Percentiles rank a stretch among this genome's conserved stretches.
Evolutionary conservation across 2,329 filamentous ascomycete genomes (phyloP).

Genomic region (Didymella lethalis): DNA sequence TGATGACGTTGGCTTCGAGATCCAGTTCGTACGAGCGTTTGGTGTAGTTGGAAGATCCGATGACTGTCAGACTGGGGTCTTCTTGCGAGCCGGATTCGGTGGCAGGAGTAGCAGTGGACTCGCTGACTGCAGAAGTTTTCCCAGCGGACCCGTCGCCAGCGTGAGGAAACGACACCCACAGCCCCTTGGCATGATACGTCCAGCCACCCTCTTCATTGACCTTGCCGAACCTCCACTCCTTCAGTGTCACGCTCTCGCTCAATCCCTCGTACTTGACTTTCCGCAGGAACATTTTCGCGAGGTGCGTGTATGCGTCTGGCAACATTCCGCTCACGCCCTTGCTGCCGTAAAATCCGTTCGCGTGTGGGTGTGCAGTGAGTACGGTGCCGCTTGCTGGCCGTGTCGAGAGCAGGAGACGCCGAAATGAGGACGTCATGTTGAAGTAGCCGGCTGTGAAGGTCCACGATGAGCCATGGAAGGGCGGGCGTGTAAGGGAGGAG

Average conservation of each 20-base stretch:
- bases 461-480: constrained; percentile 78
- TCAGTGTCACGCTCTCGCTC: constrained; percentile 70
- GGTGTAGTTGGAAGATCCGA: constrained; percentile 96
- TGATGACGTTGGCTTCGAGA: constrained; percentile 85
- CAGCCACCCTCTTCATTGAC: constrained; percentile 84
- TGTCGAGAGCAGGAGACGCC: constrained; percentile 78
- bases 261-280: constrained; percentile 63
- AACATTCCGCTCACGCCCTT: constrained; percentile 88
- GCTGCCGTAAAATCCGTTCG: constrained; percentile 94
- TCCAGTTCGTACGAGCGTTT: constrained; percentile 92
- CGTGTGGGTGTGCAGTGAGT: constrained; percentile 89
- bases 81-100: constrained; percentile 54
- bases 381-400: constrained; percentile 77
- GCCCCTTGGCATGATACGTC: constrained; percentile 97
- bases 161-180: constrained; percentile 80
- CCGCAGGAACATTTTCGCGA: constrained; percentile 81
- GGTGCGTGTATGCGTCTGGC: constrained; percentile 88
- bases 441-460: constrained; percentile 98
- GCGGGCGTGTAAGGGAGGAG: constrained; percentile 70
- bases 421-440: constrained; percentile 89
- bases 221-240: constrained; percentile 86
- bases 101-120: neutral
- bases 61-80: constrained; percentile 77
- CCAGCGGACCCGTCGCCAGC: neutral
- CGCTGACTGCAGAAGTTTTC: neutral